Conservation (phyloP, 805 yeast genomes). For the Nematodospora valgi region DNA sequence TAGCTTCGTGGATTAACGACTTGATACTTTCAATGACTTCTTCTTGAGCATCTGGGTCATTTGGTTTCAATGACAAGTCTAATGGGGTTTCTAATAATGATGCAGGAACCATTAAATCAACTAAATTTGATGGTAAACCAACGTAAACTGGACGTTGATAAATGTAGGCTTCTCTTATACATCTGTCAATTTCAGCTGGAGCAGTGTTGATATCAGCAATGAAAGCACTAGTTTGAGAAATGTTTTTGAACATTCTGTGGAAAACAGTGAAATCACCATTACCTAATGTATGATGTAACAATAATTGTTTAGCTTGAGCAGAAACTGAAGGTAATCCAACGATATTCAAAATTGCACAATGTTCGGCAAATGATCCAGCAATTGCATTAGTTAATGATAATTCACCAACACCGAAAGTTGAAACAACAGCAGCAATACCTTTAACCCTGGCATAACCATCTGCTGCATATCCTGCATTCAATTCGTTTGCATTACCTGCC, state of each 20-base stretch:
- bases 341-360: constrained; percentile 78
- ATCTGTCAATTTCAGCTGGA: constrained; percentile 67
- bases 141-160: constrained; percentile 79
- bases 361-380: constrained; percentile 88
- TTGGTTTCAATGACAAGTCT: constrained; percentile 46
- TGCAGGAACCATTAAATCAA: constrained; percentile 60
- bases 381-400: constrained; percentile 79
- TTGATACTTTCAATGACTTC: constrained; percentile 40
- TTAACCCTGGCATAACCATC: constrained; percentile 86
- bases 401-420: constrained; percentile 93
- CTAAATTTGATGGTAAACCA: constrained; percentile 80
- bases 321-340: constrained; percentile 83
- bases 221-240: constrained; percentile 63
- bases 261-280: constrained; percentile 51
- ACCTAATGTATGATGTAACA: constrained; percentile 43
- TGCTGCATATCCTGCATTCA: constrained; percentile 85
- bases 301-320: constrained; percentile 51
- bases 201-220: constrained; percentile 64
- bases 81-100: constrained; percentile 59
- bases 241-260: constrained; percentile 72
- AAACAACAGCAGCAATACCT: constrained; percentile 68
- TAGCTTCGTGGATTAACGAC: constrained; percentile 51
- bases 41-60: constrained; percentile 35
- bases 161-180: constrained; percentile 67
- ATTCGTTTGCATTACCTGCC: constrained; percentile 90